Evolutionary conservation across 768 basidiomycete genomes (phyloP), one percentile per base, ranked within the genome.

Genomic region (Mycena olivaceomarginata): DNA sequence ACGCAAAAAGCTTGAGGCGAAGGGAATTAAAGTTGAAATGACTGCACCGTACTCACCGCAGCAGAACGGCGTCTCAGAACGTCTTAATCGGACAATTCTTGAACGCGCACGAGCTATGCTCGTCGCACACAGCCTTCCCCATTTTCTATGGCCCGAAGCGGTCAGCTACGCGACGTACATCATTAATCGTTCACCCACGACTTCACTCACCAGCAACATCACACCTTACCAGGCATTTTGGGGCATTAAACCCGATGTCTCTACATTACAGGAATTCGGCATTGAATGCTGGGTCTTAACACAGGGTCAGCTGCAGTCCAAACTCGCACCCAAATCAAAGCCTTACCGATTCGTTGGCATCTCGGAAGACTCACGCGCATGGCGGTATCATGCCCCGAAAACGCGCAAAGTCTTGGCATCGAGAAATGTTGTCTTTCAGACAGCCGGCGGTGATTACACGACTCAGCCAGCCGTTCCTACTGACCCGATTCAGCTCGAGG

Each of bases 21-120:
- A 80, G 11, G 85, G 85, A 11, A 85, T 82, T 15, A 53, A 45
- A 1, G 71, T 74, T 12, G 70, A 84, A 72, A 70, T 67, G 12
- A 85, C 83, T 20, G 80, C 76, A 8, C 85, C 77, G 1, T 63
- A 84, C 69, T 80, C 83, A n/a, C 83, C 84, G 6, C 62, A 80
- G 46, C 82, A 84, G 56, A 85, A 86, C 31, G 31, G 31, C 31
- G 31, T 31, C 31, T n/a, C 31, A 31, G 31, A 31, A 31, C 3
- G 31, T 31, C 31, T 31, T 3, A 31, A 31, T 31, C 31, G 31
- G 31, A 31, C 31, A 1, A 31, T 31, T 31, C 31, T 31, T 31
- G 31, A 31, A 31, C 3, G 31, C 31, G 31, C 31, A 31, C 31
- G 31, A 31, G 31, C 31, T 31, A 31, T 31, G 31, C 31, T 31